These are phyloP conservation scores for Chaetomiaceae sp. DNA, from an alignment of 2,329 filamentous ascomycete species.

Conservation along the genomic window DNA sequence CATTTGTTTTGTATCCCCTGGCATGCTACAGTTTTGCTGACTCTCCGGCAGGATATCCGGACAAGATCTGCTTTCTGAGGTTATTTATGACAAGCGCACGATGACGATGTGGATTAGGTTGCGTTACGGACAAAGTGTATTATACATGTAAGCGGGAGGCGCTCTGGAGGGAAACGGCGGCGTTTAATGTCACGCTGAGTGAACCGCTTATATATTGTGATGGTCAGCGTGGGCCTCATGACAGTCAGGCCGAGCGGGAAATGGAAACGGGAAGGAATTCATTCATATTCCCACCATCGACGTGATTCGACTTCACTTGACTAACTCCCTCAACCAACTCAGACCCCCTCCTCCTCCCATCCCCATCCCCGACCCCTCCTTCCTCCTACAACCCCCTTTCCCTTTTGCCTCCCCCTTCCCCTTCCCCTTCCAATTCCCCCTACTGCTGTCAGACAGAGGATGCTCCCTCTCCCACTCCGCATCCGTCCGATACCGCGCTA, in stretches of 20 bases:
- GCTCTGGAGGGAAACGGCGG: conserved; percentile 7
- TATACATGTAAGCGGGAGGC: conserved; percentile 10
- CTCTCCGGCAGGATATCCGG: conserved; percentile 46
- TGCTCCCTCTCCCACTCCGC: conserved; percentile 71
- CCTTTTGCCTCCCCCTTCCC: not conserved
- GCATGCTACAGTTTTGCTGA: too few relatives aligned
- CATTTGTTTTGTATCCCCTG: not conserved
- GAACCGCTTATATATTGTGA: not conserved
- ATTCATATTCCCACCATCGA: too few relatives aligned
- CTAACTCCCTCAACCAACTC: not conserved
- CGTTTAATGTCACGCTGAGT: conserved; percentile 3
- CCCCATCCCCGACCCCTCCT: not conserved
- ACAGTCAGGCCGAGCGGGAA: too few relatives aligned
- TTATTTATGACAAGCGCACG: conserved; percentile 1
- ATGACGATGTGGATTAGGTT: not conserved
- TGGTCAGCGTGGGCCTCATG: not conserved
- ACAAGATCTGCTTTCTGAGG: conserved; percentile 55
- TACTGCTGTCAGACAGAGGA: conserved; percentile 42
- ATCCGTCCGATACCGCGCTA: conserved; percentile 63
- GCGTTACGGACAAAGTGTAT: not conserved
- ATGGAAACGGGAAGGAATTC: too few relatives aligned
- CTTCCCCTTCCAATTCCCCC: conserved; percentile 17
- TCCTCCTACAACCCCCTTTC: not conserved
- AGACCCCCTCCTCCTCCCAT: not conserved
- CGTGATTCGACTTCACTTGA: not conserved